These are phyloP conservation scores for Durio zibethinus DNA, from an alignment of 345 rosid genomes.

Conservation along the genomic window DNA sequence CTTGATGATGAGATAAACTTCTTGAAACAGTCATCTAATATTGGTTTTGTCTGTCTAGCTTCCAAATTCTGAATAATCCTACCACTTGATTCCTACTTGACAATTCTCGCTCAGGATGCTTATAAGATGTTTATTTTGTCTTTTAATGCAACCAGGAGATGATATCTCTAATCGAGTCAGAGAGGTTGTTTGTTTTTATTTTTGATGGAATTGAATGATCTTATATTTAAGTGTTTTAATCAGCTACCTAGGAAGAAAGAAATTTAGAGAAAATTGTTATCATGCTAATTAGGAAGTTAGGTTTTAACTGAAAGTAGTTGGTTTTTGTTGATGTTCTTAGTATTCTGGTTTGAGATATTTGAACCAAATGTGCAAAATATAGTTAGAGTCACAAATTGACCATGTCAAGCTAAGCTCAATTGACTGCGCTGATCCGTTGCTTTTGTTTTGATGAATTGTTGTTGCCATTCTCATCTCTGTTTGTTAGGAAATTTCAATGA, in stretches of 20 bases:
- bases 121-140: not conserved
- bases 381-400: not conserved
- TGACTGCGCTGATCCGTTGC: slow-evolving; percentile 15
- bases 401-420: slow-evolving; percentile 7
- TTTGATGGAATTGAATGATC: not conserved
- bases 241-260: not conserved
- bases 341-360: not conserved
- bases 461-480: slow-evolving; percentile 23
- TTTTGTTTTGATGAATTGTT: slow-evolving; percentile 31
- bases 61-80: not conserved
- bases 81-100: not conserved
- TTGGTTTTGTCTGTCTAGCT: not conserved
- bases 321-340: not conserved
- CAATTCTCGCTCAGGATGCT: not conserved
- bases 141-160: too few relatives aligned
- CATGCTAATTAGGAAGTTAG: not conserved
- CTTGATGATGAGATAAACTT: not conserved
- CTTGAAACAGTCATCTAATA: not conserved
- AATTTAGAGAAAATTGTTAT: not conserved
- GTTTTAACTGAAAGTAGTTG: not conserved
- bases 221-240: not conserved
- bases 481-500: slow-evolving; percentile 27
- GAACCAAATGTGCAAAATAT: not conserved
- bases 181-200: not conserved
- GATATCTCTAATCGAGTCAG: too few relatives aligned